Conservation (phyloP, 2,329 filamentous ascomycete genomes). For the Grosmannia clavigera region DNA sequence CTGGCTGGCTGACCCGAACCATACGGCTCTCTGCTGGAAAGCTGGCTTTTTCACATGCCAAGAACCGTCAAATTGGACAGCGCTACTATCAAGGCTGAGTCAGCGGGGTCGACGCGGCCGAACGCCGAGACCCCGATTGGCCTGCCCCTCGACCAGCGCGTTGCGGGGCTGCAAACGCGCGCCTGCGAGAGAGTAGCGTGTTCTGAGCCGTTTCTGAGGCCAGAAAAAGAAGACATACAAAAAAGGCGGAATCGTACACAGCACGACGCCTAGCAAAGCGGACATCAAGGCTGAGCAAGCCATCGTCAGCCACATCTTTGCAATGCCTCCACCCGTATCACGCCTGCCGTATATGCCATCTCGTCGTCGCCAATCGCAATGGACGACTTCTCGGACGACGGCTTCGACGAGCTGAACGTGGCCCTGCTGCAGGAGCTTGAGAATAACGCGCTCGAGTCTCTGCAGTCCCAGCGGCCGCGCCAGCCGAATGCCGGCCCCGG, state of each 20-base stretch:
- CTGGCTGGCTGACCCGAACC: not conserved
- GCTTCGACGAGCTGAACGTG: constrained; percentile 47
- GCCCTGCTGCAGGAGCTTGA: constrained; percentile 50
- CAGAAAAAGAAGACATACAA: no score
- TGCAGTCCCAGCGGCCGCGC: constrained; percentile 12
- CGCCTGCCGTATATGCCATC: not conserved
- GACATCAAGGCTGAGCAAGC: not conserved
- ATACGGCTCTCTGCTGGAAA: not conserved
- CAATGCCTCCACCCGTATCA: not conserved
- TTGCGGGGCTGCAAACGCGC: no score
- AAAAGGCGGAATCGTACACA: no score
- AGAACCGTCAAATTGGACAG: not conserved
- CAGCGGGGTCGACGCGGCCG: not conserved
- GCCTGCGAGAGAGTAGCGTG: no score
- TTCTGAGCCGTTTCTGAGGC: no score
- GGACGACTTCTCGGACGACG: constrained; percentile 53
- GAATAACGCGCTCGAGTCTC: constrained; percentile 29
- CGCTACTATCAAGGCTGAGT: not conserved
- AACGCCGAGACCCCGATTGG: not conserved
- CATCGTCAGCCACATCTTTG: not conserved
- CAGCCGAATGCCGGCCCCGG: not conserved
- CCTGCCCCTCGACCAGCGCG: not conserved
- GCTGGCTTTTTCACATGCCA: not conserved
- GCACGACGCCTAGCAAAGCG: no score
- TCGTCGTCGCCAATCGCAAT: constrained; percentile 17